Conservation (phyloP, 1,284 basidiomycete genomes). For the Ustilago bromivora region DNA sequence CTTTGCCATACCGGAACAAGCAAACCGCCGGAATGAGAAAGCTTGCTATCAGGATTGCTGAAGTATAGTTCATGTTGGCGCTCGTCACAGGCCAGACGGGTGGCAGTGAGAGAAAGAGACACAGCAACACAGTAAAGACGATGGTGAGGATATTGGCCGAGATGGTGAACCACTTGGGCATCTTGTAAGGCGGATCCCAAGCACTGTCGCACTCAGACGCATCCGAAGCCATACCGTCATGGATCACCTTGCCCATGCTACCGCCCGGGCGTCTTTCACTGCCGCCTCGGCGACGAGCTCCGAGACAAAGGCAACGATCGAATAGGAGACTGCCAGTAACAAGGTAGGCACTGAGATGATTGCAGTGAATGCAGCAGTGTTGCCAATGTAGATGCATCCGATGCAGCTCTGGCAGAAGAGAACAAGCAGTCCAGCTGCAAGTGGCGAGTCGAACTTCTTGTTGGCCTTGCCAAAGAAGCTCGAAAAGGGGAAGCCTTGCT, state of each 20-base stretch:
- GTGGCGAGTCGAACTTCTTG: constrained; percentile 26
- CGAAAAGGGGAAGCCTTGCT: constrained; percentile 32
- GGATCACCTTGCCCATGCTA: constrained; percentile 6
- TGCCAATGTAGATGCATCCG: constrained; percentile 39
- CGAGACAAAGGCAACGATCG: constrained; percentile 29
- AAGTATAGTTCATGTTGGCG: constrained; percentile 40
- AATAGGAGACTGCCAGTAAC: constrained; percentile 28
- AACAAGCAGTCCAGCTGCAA: constrained; percentile 23
- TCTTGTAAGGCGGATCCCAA: constrained; percentile 30
- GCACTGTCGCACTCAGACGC: constrained; percentile 8
- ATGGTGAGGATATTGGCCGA: constrained; percentile 32
- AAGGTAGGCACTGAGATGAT: constrained; percentile 42
- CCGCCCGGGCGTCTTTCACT: neutral
- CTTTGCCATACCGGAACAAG: constrained; percentile 14
- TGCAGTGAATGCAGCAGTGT: constrained; percentile 37
- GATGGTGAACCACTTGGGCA: constrained; percentile 17
- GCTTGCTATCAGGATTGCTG: constrained; percentile 20
- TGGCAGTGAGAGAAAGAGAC: constrained; percentile 35
- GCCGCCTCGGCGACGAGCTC: constrained; percentile 8
- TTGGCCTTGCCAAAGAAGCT: constrained; percentile 23
- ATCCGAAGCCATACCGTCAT: constrained; percentile 4
- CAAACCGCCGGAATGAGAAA: constrained; percentile 19
- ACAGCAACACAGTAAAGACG: constrained; percentile 32
- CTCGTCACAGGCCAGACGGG: constrained; percentile 33
- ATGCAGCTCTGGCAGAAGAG: constrained; percentile 19